phyloP scores from a whole-genome alignment of 345 rosid species.

The Cardamine resedifolia region DNA sequence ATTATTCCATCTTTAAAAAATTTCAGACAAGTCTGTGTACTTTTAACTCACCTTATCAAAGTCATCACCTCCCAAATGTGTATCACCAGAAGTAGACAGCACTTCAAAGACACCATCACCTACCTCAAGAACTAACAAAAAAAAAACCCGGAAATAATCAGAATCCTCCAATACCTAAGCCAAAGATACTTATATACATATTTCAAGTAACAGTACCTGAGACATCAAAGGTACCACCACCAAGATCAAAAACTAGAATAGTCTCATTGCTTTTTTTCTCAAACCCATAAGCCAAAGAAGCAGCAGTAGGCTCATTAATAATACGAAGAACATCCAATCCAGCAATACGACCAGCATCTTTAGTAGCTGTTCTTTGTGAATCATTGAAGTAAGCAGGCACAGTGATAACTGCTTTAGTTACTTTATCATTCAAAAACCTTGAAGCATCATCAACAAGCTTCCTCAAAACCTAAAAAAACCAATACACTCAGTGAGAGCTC shows the following conservation, averaged over 20 bases:
- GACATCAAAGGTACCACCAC: conserved; percentile 99
- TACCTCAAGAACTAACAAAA: conserved; percentile 60
- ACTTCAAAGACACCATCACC: conserved; percentile 99
- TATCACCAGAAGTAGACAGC: conserved; percentile 96
- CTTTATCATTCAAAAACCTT: conserved; percentile 65
- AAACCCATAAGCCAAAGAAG: conserved; percentile 96
- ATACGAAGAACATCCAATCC: conserved; percentile 87
- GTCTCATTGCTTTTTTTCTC: conserved; percentile 95
- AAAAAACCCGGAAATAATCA: neutral
- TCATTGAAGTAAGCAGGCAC: conserved; percentile 87
- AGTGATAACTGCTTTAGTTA: conserved; percentile 67
- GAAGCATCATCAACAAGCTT: conserved; percentile 98
- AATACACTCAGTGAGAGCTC: neutral
- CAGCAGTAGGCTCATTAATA: conserved; percentile 98
- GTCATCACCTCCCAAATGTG: conserved; percentile 99
- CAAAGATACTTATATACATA: neutral
- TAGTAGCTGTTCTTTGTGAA: conserved; percentile 93
- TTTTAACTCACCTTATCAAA: conserved; percentile 73
- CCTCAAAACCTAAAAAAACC: conserved; percentile 61
- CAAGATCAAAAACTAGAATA: conserved; percentile 96
- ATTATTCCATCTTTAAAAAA: neutral
- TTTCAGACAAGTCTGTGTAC: neutral
- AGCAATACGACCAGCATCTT: conserved; percentile 95
- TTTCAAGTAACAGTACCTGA: conserved; percentile 57
- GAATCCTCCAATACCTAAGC: neutral